phyloP scores from a whole-genome alignment of 768 basidiomycete species.

The Udeniomyces megalosporus region DNA sequence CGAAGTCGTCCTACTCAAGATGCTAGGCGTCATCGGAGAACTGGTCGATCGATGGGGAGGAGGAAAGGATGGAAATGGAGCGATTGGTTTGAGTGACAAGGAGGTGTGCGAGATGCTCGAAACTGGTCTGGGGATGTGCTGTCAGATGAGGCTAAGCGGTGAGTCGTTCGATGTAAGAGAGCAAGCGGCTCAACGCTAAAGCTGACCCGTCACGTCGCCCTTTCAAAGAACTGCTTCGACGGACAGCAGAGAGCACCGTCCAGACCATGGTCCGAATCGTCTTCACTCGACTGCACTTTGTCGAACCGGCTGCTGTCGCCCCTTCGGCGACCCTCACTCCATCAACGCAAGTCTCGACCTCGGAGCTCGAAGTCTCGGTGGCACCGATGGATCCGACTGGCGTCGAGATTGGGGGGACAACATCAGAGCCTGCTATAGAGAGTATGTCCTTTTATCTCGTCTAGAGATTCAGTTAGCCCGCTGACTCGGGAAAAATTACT shows the following conservation, averaged over 20 bases:
- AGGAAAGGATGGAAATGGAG: slow-evolving; percentile 36
- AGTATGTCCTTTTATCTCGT: neutral
- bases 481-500: too few species aligned
- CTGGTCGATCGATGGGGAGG: slow-evolving; percentile 41
- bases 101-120: slow-evolving; percentile 98
- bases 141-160: slow-evolving; percentile 94
- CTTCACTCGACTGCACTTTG: slow-evolving; percentile 46
- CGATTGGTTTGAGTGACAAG: slow-evolving; percentile 59
- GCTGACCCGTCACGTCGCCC: neutral
- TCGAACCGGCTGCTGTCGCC: slow-evolving; percentile 10
- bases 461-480: too few species aligned
- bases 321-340: neutral
- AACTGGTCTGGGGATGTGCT: slow-evolving; percentile 89
- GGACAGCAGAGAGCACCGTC: slow-evolving; percentile 78
- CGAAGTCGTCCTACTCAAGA: slow-evolving; percentile 82
- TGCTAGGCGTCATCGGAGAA: slow-evolving; percentile 75
- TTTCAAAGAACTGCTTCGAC: slow-evolving; percentile 57
- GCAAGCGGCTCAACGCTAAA: neutral
- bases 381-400: slow-evolving; percentile 9
- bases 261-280: slow-evolving; percentile 68
- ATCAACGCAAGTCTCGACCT: neutral
- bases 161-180: slow-evolving; percentile 25
- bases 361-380: neutral
- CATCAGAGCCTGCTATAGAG: neutral
- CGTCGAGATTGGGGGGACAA: neutral